A percentile compares a stretch with the other conserved stretches of the same genome.
These are phyloP conservation scores for Epithele typhae DNA, from an alignment of 768 basidiomycete genomes.

Conservation along the genomic window DNA sequence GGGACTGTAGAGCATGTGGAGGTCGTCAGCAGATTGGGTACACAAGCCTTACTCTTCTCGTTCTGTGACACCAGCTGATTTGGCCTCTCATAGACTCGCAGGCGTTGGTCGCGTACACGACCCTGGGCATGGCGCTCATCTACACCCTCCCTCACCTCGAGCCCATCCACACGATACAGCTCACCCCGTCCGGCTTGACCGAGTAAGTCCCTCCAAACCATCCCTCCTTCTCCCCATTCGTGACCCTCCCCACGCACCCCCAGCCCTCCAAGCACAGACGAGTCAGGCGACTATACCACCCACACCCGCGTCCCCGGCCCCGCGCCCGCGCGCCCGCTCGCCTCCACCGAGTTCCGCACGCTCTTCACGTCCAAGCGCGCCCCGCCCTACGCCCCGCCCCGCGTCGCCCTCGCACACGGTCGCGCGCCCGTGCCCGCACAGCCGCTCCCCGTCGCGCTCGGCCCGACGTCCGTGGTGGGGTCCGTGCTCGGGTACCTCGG, in stretches of 20 bases:
- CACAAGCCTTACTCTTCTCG: constrained; percentile 15
- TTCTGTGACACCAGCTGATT: constrained; percentile 17
- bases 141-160: constrained; percentile 67
- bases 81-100: constrained; percentile 31
- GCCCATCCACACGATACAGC: constrained; percentile 38
- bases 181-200: constrained; percentile 14
- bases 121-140: constrained; percentile 41
- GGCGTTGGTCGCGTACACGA: constrained; percentile 51
- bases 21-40: constrained; percentile 61
- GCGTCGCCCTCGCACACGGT: constrained; percentile 45
- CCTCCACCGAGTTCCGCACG: constrained; percentile 45
- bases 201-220: constrained; percentile 12
- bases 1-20: constrained; percentile 48
- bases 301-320: constrained; percentile 30
- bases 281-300: constrained; percentile 51
- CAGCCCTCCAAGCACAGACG: constrained; percentile 40
- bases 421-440: constrained; percentile 45
- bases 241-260: not conserved
- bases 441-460: constrained; percentile 58
- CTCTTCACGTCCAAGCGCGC: constrained; percentile 54
- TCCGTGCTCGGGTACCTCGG: constrained; percentile 46
- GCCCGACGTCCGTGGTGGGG: constrained; percentile 50
- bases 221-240: not conserved
- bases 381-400: constrained; percentile 38
- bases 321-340: constrained; percentile 4